These are phyloP conservation scores for Limonium bicolor DNA, from an alignment of 148 eudicot genomes.

Conservation along the genomic window DNA sequence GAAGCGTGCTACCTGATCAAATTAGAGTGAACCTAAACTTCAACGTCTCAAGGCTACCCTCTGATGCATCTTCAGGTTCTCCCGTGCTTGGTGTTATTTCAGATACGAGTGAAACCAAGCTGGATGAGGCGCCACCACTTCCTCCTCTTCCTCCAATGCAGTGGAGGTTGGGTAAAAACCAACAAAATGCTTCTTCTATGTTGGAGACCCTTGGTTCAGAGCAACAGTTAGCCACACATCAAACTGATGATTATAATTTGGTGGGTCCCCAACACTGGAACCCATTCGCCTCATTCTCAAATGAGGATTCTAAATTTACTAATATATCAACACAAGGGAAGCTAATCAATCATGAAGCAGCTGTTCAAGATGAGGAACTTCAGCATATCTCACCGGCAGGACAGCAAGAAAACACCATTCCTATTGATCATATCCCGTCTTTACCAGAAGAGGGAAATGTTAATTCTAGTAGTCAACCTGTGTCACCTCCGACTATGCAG, in stretches of 20 bases:
- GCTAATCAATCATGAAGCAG: constrained; percentile 9
- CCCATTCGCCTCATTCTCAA: constrained; percentile 9
- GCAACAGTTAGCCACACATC: constrained; percentile 14
- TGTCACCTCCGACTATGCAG: constrained; percentile 11
- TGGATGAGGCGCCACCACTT: constrained; percentile 62
- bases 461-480: constrained; percentile 13
- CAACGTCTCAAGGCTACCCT: constrained; percentile 13
- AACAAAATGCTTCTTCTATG: constrained; percentile 19
- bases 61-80: constrained; percentile 7
- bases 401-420: constrained; percentile 12
- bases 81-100: constrained; percentile 24
- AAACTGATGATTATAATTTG: constrained; percentile 6
- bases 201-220: constrained; percentile 9
- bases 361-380: constrained; percentile 11
- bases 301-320: constrained; percentile 9
- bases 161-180: constrained; percentile 72
- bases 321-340: constrained; percentile 5
- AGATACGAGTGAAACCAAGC: constrained; percentile 22
- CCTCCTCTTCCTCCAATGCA: constrained; percentile 99
- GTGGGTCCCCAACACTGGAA: constrained; percentile 5
- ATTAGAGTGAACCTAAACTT: constrained; percentile 1
- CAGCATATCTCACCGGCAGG: constrained; percentile 8
- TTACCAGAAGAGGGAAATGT: constrained; percentile 2
- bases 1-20: not conserved
- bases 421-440: constrained; percentile 9